Evolutionary conservation across 2,329 filamentous ascomycete species (phyloP).

Genomic region (Fusarium brevicatenulatum): DNA sequence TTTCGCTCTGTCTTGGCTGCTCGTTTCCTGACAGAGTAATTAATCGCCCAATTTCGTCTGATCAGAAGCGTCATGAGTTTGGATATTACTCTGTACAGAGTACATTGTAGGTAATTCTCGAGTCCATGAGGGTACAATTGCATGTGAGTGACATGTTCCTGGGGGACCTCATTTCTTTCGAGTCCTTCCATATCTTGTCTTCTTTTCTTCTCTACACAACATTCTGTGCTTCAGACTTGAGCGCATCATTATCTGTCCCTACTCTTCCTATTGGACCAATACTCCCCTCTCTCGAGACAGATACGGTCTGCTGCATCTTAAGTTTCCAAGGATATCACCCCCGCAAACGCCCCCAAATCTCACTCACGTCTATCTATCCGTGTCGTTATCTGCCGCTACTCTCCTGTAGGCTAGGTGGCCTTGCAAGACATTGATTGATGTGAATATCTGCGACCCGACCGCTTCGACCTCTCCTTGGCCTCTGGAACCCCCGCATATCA

Average conservation of each 20-base stretch:
- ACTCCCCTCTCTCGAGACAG: conserved; percentile 10
- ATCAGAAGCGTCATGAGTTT: conserved; percentile 23
- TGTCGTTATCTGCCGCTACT: conserved; percentile 18
- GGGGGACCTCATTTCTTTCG: neutral
- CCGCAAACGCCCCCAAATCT: conserved; percentile 36
- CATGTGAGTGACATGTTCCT: neutral
- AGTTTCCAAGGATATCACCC: conserved; percentile 27
- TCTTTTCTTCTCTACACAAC: neutral
- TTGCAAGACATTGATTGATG: neutral
- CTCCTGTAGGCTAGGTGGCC: neutral
- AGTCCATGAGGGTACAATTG: neutral
- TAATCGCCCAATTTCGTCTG: conserved; percentile 14
- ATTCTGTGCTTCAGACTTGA: conserved; percentile 19
- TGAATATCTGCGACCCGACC: neutral
- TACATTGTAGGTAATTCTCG: neutral
- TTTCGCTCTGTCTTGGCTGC: conserved; percentile 27
- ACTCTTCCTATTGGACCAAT: conserved; percentile 15
- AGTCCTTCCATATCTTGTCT: neutral
- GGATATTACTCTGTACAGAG: neutral
- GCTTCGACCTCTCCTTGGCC: conserved; percentile 4
- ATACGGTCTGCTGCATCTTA: conserved; percentile 31
- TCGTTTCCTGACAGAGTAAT: conserved; percentile 28
- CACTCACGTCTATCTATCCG: conserved; percentile 17
- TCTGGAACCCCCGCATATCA: conserved; percentile 6
- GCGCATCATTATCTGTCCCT: conserved; percentile 18